Conservation (phyloP, 768 basidiomycete species). For the Aureoboletus auriporus region DNA sequence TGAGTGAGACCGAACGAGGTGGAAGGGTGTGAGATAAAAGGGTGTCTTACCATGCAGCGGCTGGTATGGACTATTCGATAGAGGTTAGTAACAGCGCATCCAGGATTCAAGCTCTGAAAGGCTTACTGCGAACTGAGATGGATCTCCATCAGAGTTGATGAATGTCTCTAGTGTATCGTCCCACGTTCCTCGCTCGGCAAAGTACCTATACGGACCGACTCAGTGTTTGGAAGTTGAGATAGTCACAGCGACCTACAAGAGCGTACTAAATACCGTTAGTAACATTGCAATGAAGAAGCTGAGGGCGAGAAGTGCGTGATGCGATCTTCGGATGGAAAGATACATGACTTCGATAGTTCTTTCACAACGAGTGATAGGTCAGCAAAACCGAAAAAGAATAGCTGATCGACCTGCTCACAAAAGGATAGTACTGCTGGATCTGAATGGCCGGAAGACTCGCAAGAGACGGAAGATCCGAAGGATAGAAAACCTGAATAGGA, state of each 20-base stretch:
- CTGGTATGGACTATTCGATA: slow-evolving; percentile 54
- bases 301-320: slow-evolving; percentile 83
- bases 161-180: slow-evolving; percentile 76
- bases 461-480: slow-evolving; percentile 85
- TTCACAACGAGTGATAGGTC: not conserved
- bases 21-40: not conserved
- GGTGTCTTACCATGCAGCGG: slow-evolving; percentile 66
- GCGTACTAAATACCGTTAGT: slow-evolving; percentile 81
- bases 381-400: not conserved
- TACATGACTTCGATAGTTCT: slow-evolving; percentile 94
- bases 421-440: slow-evolving; percentile 78
- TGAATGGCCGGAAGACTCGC: slow-evolving; percentile 87
- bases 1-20: not conserved
- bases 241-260: slow-evolving; percentile 48
- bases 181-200: slow-evolving; percentile 89
- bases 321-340: slow-evolving; percentile 77
- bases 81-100: not conserved
- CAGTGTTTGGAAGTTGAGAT: not conserved
- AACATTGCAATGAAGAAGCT: slow-evolving; percentile 88
- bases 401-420: slow-evolving; percentile 46
- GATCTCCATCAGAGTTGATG: slow-evolving; percentile 81
- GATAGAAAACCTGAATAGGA: slow-evolving; percentile 88
- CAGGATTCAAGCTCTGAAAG: not conserved
- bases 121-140: slow-evolving; percentile 69
- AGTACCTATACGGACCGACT: slow-evolving; percentile 51